phyloP scores from a whole-genome alignment of 371 early-diverging fungal species.

The Lichtheimia ornata region DNA sequence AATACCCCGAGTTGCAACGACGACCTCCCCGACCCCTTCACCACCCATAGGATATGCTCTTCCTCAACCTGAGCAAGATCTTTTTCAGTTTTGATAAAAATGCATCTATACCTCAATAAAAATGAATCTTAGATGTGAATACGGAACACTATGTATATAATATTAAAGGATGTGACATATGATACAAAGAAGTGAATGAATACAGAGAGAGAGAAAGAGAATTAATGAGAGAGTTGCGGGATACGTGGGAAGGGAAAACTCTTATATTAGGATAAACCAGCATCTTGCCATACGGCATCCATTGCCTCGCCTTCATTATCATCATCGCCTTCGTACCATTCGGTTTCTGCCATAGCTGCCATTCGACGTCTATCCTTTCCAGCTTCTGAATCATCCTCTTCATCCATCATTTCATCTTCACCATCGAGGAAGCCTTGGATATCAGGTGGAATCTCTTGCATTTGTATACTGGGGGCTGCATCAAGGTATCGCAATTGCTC shows the following conservation, averaged over 20 bases:
- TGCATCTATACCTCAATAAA: not conserved
- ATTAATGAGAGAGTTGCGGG: too few relatives aligned
- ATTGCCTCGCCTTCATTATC: conserved; percentile 48
- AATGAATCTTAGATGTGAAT: not conserved
- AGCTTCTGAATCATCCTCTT: conserved; percentile 52
- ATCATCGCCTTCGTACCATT: conserved; percentile 49
- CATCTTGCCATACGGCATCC: conserved; percentile 29
- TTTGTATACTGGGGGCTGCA: conserved; percentile 96
- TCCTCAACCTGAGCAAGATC: not conserved
- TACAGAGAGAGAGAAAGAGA: too few relatives aligned
- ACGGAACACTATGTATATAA: not conserved
- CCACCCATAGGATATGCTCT: not conserved
- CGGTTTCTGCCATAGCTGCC: conserved; percentile 32
- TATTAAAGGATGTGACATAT: too few relatives aligned
- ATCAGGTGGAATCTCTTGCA: conserved; percentile 86
- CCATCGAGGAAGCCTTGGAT: conserved; percentile 77
- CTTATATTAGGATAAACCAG: too few relatives aligned
- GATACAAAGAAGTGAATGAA: too few relatives aligned
- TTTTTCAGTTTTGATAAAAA: conserved; percentile 7
- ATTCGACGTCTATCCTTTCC: conserved; percentile 49
- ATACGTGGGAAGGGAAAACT: too few relatives aligned
- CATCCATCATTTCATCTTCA: conserved; percentile 58
- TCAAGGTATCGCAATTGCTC: conserved; percentile 91
- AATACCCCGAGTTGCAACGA: not conserved
- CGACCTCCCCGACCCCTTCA: not conserved